phyloP scores from a whole-genome alignment of 2,329 filamentous ascomycete species.

The Nemania bipapillata region DNA sequence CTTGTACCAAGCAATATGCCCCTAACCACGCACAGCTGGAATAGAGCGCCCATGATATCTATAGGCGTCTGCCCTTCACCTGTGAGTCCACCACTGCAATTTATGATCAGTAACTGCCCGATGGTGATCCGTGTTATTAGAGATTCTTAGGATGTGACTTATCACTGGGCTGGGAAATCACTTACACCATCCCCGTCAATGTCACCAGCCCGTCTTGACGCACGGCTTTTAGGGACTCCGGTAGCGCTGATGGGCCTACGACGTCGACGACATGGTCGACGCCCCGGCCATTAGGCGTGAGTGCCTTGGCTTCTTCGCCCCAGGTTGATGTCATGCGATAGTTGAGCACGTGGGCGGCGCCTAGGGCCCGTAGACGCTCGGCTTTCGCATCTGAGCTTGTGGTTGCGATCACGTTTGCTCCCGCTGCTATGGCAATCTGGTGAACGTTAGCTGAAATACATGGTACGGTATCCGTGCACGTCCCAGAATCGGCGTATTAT shows the following conservation, averaged over 20 bases:
- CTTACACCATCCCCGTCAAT: neutral
- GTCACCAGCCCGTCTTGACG: slow-evolving; percentile 51
- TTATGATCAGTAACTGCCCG: neutral
- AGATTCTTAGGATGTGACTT: neutral
- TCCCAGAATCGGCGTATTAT: too few species aligned
- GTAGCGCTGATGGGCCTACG: slow-evolving; percentile 71
- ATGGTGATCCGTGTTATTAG: neutral
- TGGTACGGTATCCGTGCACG: too few species aligned
- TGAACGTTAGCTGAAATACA: neutral
- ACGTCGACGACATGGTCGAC: slow-evolving; percentile 73
- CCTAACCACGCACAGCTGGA: slow-evolving; percentile 28
- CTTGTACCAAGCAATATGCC: slow-evolving; percentile 37
- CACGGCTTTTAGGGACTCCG: slow-evolving; percentile 65
- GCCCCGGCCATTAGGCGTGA: slow-evolving; percentile 60
- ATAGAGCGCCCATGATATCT: slow-evolving; percentile 32
- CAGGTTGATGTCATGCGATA: slow-evolving; percentile 68
- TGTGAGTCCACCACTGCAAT: neutral
- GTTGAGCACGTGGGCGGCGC: slow-evolving; percentile 69
- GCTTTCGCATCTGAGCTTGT: slow-evolving; percentile 67
- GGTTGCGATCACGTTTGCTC: slow-evolving; percentile 67
- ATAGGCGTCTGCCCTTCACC: neutral
- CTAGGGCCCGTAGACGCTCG: slow-evolving; percentile 63
- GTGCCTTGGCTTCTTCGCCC: slow-evolving; percentile 66
- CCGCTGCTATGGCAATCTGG: slow-evolving; percentile 59
- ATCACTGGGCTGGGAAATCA: neutral